A percentile compares a stretch with the other conserved stretches of the same genome.
Conservation (phyloP, 2,329 filamentous ascomycete genomes). For the Aspergillus vadensis region DNA sequence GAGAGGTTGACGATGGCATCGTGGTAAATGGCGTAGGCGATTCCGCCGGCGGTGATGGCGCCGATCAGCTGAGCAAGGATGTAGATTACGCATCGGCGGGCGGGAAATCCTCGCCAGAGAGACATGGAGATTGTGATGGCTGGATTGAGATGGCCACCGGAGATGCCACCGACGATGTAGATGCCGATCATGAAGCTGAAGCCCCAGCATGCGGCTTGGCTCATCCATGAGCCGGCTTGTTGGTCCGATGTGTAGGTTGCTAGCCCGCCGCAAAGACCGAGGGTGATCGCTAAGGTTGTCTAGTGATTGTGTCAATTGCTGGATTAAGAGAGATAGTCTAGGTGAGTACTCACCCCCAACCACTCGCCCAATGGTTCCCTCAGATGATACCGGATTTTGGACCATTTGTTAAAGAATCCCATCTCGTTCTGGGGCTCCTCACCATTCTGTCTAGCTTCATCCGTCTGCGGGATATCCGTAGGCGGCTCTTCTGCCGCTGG, state of each 20-base stretch:
- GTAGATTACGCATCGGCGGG: slow-evolving; percentile 28
- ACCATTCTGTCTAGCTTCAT: not conserved
- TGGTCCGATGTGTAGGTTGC: slow-evolving; percentile 23
- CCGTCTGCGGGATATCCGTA: not conserved
- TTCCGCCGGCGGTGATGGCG: slow-evolving; percentile 35
- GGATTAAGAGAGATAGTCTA: not conserved
- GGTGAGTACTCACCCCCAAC: slow-evolving; percentile 23
- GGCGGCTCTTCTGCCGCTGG: not conserved
- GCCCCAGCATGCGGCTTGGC: slow-evolving; percentile 30
- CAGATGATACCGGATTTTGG: slow-evolving; percentile 25
- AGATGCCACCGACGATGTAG: slow-evolving; percentile 50
- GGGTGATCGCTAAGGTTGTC: slow-evolving; percentile 32
- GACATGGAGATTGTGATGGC: slow-evolving; percentile 44
- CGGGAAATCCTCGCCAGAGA: slow-evolving; percentile 40
- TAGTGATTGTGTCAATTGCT: slow-evolving; percentile 6
- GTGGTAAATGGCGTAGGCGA: slow-evolving; percentile 41
- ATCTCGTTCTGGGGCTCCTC: not conserved
- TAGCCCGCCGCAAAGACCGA: slow-evolving; percentile 32
- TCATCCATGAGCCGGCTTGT: slow-evolving; percentile 27
- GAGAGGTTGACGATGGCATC: slow-evolving; percentile 34
- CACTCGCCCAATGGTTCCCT: slow-evolving; percentile 36
- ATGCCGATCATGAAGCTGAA: slow-evolving; percentile 44
- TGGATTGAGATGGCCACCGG: slow-evolving; percentile 53
- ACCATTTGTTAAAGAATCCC: slow-evolving; percentile 32
- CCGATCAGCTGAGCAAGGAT: slow-evolving; percentile 40